These are phyloP conservation scores for Neurospora sp. DNA, from an alignment of 495 filamentous ascomycete species.

Conservation along the genomic window DNA sequence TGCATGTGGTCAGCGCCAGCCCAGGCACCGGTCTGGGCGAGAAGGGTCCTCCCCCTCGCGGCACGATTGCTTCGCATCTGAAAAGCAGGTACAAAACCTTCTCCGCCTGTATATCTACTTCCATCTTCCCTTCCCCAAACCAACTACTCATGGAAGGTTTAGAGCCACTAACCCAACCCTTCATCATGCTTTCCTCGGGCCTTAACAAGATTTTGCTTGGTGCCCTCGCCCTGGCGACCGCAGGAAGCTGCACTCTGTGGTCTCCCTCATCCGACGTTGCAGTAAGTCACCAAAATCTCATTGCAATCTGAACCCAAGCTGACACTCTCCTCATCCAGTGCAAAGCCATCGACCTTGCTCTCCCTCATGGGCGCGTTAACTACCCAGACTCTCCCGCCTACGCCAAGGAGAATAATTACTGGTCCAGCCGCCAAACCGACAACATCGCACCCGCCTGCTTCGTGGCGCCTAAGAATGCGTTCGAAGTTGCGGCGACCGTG, in stretches of 20 bases:
- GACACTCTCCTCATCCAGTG: constrained; percentile 4
- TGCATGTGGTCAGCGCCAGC: neutral
- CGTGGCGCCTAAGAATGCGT: constrained; percentile 24
- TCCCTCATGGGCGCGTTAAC: constrained; percentile 9
- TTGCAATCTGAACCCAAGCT: neutral
- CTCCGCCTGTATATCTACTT: neutral
- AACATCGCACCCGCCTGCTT: constrained; percentile 29
- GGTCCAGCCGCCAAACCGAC: constrained; percentile 37
- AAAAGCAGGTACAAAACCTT: neutral
- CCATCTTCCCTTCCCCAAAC: neutral
- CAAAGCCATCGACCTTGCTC: constrained; percentile 4
- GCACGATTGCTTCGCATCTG: neutral
- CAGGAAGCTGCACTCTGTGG: neutral
- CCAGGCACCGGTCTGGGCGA: neutral
- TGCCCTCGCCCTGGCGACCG: neutral
- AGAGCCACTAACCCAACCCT: neutral
- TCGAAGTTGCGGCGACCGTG: constrained; percentile 32
- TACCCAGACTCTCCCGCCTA: constrained; percentile 13
- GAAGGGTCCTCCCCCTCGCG: neutral
- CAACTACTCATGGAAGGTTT: neutral
- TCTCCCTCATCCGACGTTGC: neutral
- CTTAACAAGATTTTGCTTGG: neutral
- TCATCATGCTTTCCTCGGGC: neutral
- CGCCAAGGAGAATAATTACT: constrained; percentile 25
- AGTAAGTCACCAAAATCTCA: neutral